Evolutionary conservation across 176 grass and related monocot genomes (phyloP).

Genomic region (Tillandsia fasciculata): DNA sequence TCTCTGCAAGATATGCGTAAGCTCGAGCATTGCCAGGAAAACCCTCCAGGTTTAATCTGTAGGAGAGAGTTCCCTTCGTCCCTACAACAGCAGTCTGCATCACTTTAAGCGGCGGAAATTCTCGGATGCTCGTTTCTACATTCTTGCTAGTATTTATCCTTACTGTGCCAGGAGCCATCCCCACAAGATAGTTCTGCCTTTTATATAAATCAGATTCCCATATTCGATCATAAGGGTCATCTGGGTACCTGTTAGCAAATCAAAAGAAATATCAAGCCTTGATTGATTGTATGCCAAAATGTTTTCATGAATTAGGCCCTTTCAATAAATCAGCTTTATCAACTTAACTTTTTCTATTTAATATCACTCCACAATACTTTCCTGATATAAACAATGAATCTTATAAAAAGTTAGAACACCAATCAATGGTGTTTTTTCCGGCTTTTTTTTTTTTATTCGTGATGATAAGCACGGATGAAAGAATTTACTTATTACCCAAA

Average conservation of each 20-base stretch:
- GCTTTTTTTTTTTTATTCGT: too few species aligned
- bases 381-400: too few species aligned
- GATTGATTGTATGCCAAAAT: background rate
- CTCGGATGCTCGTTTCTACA: background rate
- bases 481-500: background rate
- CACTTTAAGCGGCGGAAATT: constrained; percentile 7
- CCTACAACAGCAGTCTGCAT: constrained; percentile 10
- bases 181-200: constrained; percentile 11
- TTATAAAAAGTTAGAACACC: background rate
- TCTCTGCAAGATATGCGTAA: constrained; percentile 7
- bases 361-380: too few species aligned
- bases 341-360: too few species aligned
- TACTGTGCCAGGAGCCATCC: constrained; percentile 4
- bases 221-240: constrained; percentile 12
- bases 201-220: constrained; percentile 9
- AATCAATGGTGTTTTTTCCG: background rate
- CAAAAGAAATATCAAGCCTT: background rate
- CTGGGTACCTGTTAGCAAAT: background rate
- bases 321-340: background rate
- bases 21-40: constrained; percentile 11
- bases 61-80: constrained; percentile 7
- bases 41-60: constrained; percentile 4
- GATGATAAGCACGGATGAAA: too few species aligned
- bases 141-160: constrained; percentile 7
- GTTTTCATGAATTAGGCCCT: background rate